These are phyloP conservation scores for Purpureocillium lavendulum DNA, from an alignment of 2,329 filamentous ascomycete species.

Conservation along the genomic window DNA sequence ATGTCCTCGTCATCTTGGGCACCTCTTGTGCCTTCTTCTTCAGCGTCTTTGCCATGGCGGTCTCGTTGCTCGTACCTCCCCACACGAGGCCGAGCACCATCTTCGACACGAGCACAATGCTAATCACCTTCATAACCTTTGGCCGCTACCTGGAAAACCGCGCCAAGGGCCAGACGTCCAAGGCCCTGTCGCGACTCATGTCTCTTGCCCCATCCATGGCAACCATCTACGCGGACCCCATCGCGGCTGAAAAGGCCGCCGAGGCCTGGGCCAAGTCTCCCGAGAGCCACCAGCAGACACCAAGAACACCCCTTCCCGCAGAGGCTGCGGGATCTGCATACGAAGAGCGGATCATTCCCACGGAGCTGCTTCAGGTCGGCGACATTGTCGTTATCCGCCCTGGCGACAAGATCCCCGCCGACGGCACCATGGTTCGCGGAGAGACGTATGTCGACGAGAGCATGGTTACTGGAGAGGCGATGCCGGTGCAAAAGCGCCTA, in stretches of 20 bases:
- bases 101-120: constrained; percentile 97
- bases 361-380: constrained; percentile 86
- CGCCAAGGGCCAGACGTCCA: constrained; percentile 93
- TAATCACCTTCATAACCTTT: constrained; percentile 90
- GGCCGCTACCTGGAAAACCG: constrained; percentile 88
- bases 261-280: constrained; percentile 56
- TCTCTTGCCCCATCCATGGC: constrained; percentile 94
- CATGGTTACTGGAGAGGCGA: constrained; percentile 96
- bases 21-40: constrained; percentile 97
- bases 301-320: constrained; percentile 23
- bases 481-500: constrained; percentile 85
- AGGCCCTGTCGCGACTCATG: constrained; percentile 88
- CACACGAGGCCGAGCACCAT: constrained; percentile 79
- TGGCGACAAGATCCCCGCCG: constrained; percentile 93
- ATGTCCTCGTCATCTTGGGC: constrained; percentile 87
- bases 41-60: constrained; percentile 76
- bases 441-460: constrained; percentile 95
- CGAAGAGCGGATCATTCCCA: constrained; percentile 84
- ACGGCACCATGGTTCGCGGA: constrained; percentile 77
- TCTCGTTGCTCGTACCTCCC: constrained; percentile 67
- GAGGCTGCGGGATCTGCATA: constrained; percentile 48
- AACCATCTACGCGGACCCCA: constrained; percentile 90
- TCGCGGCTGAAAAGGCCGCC: constrained; percentile 83
- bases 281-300: constrained; percentile 28
- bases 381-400: constrained; percentile 90